Percentiles rank a stretch among this genome's conserved stretches.
Evolutionary conservation across 352 stramenopile species (phyloP).

Genomic region (Globisporangium splendens): DNA sequence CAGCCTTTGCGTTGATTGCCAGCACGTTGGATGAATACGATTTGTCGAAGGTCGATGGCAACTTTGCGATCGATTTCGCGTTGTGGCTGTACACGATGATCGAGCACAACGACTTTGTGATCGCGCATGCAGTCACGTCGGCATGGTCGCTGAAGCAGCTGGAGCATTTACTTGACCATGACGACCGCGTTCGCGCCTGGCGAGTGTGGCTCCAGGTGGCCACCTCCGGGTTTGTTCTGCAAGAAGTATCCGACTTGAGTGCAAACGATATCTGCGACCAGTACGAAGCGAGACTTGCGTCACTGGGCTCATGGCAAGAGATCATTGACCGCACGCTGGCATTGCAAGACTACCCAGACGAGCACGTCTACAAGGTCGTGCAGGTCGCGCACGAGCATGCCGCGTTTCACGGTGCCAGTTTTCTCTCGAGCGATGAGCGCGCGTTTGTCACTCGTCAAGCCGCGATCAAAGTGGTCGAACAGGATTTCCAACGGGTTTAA

Average conservation of each 20-base stretch:
- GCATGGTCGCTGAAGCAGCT: constrained; percentile 34
- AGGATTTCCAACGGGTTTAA: constrained; percentile 4
- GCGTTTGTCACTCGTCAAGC: too few species aligned
- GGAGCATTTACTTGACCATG: constrained; percentile 24
- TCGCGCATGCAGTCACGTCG: constrained; percentile 28
- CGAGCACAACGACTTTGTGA: constrained; percentile 31
- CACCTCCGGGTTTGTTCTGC: constrained; percentile 21
- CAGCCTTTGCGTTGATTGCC: constrained; percentile 16
- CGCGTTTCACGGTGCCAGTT: too few species aligned
- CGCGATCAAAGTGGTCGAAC: constrained; percentile 32
- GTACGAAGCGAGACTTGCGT: constrained; percentile 11
- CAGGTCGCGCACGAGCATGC: too few species aligned
- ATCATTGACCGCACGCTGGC: too few species aligned
- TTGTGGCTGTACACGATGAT: constrained; percentile 28
- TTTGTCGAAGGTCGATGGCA: constrained; percentile 17
- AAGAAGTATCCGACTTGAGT: constrained; percentile 26
- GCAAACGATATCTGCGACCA: constrained; percentile 24
- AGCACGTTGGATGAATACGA: constrained; percentile 19
- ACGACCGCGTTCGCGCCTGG: constrained; percentile 26
- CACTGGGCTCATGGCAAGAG: constrained; percentile 42
- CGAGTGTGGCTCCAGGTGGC: constrained; percentile 31
- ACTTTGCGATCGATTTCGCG: constrained; percentile 25
- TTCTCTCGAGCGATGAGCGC: too few species aligned
- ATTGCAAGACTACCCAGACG: too few species aligned
- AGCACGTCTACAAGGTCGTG: too few species aligned